Evolutionary conservation across 164 flowering plant species (phyloP), one percentile per base, ranked within the genome.

Genomic region (Annona cherimola): DNA sequence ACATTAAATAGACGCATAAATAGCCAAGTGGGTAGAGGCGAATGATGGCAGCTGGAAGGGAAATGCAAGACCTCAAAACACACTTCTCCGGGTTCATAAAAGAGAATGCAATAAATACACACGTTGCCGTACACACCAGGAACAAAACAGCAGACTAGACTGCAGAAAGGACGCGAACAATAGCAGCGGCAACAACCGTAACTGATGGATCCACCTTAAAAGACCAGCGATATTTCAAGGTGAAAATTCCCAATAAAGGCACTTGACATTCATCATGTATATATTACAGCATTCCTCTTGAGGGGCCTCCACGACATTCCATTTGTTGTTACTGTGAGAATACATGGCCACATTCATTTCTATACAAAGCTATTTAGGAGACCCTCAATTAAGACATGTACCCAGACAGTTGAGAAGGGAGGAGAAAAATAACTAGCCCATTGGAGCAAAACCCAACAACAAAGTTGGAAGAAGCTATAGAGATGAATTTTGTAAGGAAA

Each of bases 321-420:
- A 68, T 42, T 60, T 42, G 20, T 50, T 60, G 64, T 42, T 41
- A 14, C 35, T 61, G 65, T 60, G 59, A 70, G 16, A 61, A 62
- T 4, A n/a, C 54, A 46, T 18, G 63, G 54, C 50, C 63, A 64
- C 39, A 39, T 65, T 66, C 69, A 50, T 40, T 44, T 72, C 74
- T 65, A 55, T 72, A 70, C 65, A 70, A 50, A 35, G 70, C 60
- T 68, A 35, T 46, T 3, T 14, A 26, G 45, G 55, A 71, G 59
- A 43, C 55, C 50, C 19, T 62, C 66, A 11, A n/a, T 39, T 20
- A 67, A 62, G 18, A 63, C 16, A 4, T 45, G 19, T 42, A 50
- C 46, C 43, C 59, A 62, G 57, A 61, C 40, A 61, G 63, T 20
- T 7, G 4, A 57, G n/a, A 57, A 57, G 14, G 61, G 39, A 26